A percentile compares a stretch with the other conserved stretches of the same genome.
phyloP scores from a whole-genome alignment of 1,284 basidiomycete genomes.

The Thelephora terrestris region DNA sequence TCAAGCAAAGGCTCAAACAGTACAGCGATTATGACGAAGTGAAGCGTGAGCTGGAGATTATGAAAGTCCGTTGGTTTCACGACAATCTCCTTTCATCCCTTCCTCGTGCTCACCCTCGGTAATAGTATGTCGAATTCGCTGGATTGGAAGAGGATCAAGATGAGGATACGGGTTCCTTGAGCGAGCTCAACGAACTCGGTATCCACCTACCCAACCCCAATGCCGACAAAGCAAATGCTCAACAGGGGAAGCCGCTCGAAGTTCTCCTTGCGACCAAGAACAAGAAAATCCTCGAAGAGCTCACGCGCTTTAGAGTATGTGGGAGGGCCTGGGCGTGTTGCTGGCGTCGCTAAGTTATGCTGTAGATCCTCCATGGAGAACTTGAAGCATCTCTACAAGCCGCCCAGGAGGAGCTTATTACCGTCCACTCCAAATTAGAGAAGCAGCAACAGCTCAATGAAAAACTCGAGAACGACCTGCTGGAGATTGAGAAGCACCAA shows the following conservation, averaged over 20 bases:
- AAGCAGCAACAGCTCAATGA: slow-evolving; percentile 79
- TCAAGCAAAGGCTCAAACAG: slow-evolving; percentile 60
- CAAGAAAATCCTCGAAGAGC: slow-evolving; percentile 86
- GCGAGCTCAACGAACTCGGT: slow-evolving; percentile 26
- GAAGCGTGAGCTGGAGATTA: slow-evolving; percentile 91
- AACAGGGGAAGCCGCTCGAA: slow-evolving; percentile 79
- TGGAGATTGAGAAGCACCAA: slow-evolving; percentile 61
- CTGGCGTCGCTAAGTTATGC: slow-evolving; percentile 1
- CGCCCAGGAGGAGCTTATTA: slow-evolving; percentile 48
- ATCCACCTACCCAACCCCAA: slow-evolving; percentile 80
- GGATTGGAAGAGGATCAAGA: slow-evolving; percentile 67
- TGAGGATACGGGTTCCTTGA: slow-evolving; percentile 25
- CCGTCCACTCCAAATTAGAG: slow-evolving; percentile 57
- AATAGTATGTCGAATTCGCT: slow-evolving; percentile 87
- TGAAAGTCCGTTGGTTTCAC: slow-evolving; percentile 60
- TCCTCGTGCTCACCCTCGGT: neutral
- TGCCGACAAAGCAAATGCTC: slow-evolving; percentile 67
- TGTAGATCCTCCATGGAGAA: slow-evolving; percentile 75
- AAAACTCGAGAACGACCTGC: slow-evolving; percentile 83
- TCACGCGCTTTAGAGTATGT: slow-evolving; percentile 80
- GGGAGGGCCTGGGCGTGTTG: neutral
- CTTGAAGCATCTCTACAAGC: slow-evolving; percentile 59
- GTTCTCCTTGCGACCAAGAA: slow-evolving; percentile 89
- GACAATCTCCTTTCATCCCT: neutral
- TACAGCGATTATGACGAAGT: slow-evolving; percentile 89